Conservation (phyloP, 2,329 filamentous ascomycete species). For the Emericellopsis cladophorae region DNA sequence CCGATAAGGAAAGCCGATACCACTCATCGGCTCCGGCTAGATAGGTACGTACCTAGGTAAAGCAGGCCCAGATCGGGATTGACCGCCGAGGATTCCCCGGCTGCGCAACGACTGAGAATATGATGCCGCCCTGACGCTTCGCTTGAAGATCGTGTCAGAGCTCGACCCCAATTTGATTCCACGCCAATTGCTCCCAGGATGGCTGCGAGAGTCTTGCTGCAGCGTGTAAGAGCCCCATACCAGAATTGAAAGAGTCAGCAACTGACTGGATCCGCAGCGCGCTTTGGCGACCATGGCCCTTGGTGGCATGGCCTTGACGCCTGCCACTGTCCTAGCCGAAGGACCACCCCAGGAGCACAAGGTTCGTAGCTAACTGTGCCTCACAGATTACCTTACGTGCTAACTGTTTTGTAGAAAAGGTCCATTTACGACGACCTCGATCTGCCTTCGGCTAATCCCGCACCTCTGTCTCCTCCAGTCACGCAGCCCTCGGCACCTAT, state of each 20-base stretch:
- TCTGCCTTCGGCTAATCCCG: slow-evolving; percentile 21
- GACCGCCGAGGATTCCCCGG: slow-evolving; percentile 1
- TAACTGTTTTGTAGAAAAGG: slow-evolving; percentile 32
- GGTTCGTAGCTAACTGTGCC: slow-evolving; percentile 9
- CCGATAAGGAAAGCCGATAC: neutral
- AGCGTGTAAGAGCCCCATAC: slow-evolving; percentile 28
- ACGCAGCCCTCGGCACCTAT: too few species aligned
- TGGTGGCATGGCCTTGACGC: slow-evolving; percentile 32
- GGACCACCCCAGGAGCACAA: slow-evolving; percentile 25
- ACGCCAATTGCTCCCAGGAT: slow-evolving; percentile 17
- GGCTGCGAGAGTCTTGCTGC: slow-evolving; percentile 47
- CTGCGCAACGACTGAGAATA: neutral
- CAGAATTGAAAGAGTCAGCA: slow-evolving; percentile 3
- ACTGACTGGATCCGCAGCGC: slow-evolving; percentile 27
- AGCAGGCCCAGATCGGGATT: neutral
- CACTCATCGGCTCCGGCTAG: too few species aligned
- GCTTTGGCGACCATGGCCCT: slow-evolving; percentile 39
- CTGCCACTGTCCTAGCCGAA: slow-evolving; percentile 38
- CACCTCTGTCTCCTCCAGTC: slow-evolving; percentile 8
- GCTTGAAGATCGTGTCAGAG: neutral
- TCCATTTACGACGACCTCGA: slow-evolving; percentile 73
- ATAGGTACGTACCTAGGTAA: neutral
- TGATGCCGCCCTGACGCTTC: too few species aligned
- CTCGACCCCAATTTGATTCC: neutral
- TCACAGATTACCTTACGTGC: neutral